Percentiles rank a stretch among this genome's conserved stretches.
Evolutionary conservation across 2,329 filamentous ascomycete genomes (phyloP).

Genomic region (Aspergillus chevalieri): DNA sequence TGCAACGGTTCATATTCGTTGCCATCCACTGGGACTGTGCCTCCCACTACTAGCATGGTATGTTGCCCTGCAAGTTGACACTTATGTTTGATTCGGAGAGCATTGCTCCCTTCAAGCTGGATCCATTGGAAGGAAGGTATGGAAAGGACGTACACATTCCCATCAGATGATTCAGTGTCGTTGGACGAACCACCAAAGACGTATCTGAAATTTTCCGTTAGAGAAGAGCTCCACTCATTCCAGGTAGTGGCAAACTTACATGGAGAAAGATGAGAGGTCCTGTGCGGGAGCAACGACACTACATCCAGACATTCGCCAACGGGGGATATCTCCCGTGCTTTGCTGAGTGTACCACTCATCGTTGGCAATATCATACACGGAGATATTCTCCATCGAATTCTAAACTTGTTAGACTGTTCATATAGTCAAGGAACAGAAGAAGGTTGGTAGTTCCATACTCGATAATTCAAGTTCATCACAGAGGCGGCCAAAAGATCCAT

Average conservation of each 20-base stretch:
- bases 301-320: constrained; percentile 7
- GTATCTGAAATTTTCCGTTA: background rate
- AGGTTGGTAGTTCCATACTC: too few relatives aligned
- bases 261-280: constrained; percentile 5
- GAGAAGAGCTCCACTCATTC: too few relatives aligned
- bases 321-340: constrained; percentile 5
- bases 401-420: background rate
- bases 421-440: too few relatives aligned
- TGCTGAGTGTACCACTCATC: constrained; percentile 6
- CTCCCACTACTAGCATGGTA: constrained; percentile 5
- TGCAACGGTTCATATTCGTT: background rate
- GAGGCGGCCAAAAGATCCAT: too few relatives aligned
- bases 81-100: constrained; percentile 3
- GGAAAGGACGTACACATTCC: constrained; percentile 7
- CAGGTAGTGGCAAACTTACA: constrained; percentile 1
- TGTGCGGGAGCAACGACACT: constrained; percentile 1
- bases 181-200: constrained; percentile 3
- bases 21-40: background rate
- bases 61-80: background rate
- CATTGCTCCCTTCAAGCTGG: constrained; percentile 1
- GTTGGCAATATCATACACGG: constrained; percentile 4
- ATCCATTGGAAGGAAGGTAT: constrained; percentile 6
- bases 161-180: constrained; percentile 1
- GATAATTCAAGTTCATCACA: too few relatives aligned
- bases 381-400: constrained; percentile 6